phyloP scores from a whole-genome alignment of 176 grass and related monocot genomes.

The Aegilops tauschii region DNA sequence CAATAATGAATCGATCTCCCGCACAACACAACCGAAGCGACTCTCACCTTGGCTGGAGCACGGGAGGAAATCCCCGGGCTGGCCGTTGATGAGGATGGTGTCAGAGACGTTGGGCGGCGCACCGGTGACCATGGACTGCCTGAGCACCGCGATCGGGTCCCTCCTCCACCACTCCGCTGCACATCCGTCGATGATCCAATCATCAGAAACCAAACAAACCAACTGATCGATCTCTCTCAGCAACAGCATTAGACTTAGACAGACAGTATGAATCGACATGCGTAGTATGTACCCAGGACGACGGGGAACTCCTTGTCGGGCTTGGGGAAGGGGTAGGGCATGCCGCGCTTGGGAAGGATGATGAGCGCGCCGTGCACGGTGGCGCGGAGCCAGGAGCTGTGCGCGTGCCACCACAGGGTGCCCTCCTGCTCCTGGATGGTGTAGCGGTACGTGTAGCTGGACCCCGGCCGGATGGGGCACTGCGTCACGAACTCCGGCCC shows the following conservation, averaged over 20 bases:
- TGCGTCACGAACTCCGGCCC: constrained; percentile 84
- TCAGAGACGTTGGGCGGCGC: constrained; percentile 83
- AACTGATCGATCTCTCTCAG: not conserved
- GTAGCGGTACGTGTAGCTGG: constrained; percentile 78
- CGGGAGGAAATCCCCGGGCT: constrained; percentile 63
- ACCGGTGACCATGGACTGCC: constrained; percentile 63
- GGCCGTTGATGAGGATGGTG: constrained; percentile 79
- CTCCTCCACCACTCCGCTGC: constrained; percentile 88
- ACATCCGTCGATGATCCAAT: not conserved
- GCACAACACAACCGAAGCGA: not conserved
- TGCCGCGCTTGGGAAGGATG: constrained; percentile 59
- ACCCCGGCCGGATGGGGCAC: constrained; percentile 67
- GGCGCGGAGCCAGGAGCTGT: constrained; percentile 80
- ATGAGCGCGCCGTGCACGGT: constrained; percentile 86
- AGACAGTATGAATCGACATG: not conserved
- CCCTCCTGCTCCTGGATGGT: constrained; percentile 68
- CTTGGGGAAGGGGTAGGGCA: constrained; percentile 64
- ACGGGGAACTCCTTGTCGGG: constrained; percentile 59
- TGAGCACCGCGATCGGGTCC: constrained; percentile 64
- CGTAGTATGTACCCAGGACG: constrained; percentile 42
- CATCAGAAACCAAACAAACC: not conserved
- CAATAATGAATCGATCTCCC: not conserved
- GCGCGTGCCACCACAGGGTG: constrained; percentile 92
- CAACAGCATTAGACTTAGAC: not conserved
- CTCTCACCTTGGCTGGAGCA: constrained; percentile 66